phyloP scores from a whole-genome alignment of 495 filamentous ascomycete species.

The Corynascus novoguineensis region DNA sequence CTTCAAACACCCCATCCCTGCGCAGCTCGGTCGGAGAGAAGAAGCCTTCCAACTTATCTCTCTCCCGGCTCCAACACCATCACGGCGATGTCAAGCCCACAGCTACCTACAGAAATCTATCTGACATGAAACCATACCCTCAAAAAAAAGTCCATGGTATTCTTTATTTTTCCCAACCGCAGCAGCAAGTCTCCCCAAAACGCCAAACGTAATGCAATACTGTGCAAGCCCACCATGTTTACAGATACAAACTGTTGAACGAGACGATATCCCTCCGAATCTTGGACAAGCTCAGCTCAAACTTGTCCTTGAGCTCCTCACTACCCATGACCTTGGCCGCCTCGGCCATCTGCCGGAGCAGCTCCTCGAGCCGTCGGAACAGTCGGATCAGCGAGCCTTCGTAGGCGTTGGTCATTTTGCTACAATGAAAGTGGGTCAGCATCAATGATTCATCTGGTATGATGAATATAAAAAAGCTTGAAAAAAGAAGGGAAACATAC shows the following conservation, averaged over 20 bases:
- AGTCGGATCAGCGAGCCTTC: constrained; percentile 93
- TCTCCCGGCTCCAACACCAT: not conserved
- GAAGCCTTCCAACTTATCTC: not conserved
- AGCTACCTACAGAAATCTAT: not conserved
- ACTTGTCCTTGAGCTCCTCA: constrained; percentile 85
- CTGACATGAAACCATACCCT: not conserved
- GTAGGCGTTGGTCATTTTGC: constrained; percentile 97
- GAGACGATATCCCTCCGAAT: constrained; percentile 88
- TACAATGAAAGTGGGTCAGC: constrained; percentile 27
- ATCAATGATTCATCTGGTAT: not conserved
- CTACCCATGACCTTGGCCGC: constrained; percentile 96
- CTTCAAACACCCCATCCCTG: not conserved
- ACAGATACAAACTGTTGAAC: constrained; percentile 87
- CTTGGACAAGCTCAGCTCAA: constrained; percentile 76
- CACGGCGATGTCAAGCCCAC: not conserved
- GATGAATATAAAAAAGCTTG: not conserved
- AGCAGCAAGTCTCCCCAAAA: constrained; percentile 6
- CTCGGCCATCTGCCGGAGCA: constrained; percentile 96
- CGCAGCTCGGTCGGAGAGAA: not conserved
- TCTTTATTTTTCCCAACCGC: constrained; percentile 3
- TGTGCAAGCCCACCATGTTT: constrained; percentile 8
- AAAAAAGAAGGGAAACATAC: constrained; percentile 58
- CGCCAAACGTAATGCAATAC: not conserved
- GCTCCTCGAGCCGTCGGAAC: constrained; percentile 91
- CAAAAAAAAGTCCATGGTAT: constrained; percentile 7